phyloP scores from a whole-genome alignment of 2,329 filamentous ascomycete species.

The Penicillium occitanis region DNA sequence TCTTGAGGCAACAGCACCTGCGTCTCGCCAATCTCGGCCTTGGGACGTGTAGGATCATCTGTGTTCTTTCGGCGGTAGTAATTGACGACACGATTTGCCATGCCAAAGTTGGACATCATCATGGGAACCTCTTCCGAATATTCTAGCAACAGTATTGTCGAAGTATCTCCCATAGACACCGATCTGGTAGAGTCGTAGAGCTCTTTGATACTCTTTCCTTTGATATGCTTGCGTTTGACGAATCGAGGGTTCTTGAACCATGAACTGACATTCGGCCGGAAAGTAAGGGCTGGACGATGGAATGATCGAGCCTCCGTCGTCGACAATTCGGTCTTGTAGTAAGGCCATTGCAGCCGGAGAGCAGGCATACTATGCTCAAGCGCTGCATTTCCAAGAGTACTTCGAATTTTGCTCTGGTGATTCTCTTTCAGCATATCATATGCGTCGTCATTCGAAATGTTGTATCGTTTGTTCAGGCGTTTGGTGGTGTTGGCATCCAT shows the following conservation, averaged over 20 bases:
- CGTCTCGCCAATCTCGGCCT: conserved; percentile 82
- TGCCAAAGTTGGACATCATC: conserved; percentile 92
- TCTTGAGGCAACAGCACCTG: conserved; percentile 88
- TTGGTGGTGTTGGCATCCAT: conserved; percentile 69
- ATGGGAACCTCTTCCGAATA: conserved; percentile 93
- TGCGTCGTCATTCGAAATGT: conserved; percentile 92
- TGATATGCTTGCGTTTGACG: conserved; percentile 78
- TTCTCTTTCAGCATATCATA: conserved; percentile 97
- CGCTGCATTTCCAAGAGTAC: conserved; percentile 84
- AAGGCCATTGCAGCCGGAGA: conserved; percentile 87
- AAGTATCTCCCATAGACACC: conserved; percentile 84
- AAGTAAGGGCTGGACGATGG: conserved; percentile 75
- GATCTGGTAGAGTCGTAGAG: conserved; percentile 79
- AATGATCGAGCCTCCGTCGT: conserved; percentile 74
- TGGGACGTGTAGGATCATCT: conserved; percentile 74
- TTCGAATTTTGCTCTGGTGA: conserved; percentile 91
- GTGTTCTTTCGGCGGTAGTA: conserved; percentile 86
- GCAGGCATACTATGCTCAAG: conserved; percentile 94
- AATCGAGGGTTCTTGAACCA: conserved; percentile 70
- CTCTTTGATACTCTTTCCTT: conserved; percentile 73
- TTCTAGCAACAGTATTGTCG: conserved; percentile 82
- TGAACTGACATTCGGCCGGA: conserved; percentile 68
- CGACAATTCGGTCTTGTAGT: conserved; percentile 84
- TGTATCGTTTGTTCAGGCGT: conserved; percentile 79
- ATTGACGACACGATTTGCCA: conserved; percentile 94